Conservation (phyloP, 768 basidiomycete species). For the Coprinopsis strossmayeri region DNA sequence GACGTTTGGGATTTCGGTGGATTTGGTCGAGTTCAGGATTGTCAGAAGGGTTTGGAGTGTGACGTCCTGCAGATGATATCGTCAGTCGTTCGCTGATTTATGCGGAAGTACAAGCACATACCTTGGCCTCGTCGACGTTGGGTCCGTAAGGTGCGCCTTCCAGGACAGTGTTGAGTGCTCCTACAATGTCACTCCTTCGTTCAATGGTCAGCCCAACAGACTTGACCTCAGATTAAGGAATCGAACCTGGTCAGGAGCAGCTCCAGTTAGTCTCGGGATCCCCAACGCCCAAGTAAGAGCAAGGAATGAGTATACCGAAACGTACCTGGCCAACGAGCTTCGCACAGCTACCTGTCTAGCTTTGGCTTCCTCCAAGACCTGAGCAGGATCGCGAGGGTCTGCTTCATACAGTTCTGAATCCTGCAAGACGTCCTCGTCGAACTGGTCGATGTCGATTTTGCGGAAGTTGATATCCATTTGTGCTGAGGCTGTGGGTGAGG, state of each 20-base stretch:
- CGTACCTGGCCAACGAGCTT: constrained; percentile 67
- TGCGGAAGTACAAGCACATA: no score
- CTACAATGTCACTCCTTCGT: constrained; percentile 66
- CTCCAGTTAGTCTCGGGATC: no score
- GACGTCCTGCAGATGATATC: constrained; percentile 44
- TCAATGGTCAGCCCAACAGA: not conserved
- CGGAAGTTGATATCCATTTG: constrained; percentile 59
- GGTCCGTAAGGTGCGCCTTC: constrained; percentile 86
- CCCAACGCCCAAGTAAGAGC: no score
- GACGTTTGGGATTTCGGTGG: constrained; percentile 74
- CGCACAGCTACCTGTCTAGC: constrained; percentile 68
- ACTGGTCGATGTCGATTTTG: constrained; percentile 91
- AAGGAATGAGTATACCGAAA: no score
- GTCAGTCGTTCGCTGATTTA: not conserved
- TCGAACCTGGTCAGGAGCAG: no score
- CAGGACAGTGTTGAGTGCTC: constrained; percentile 65
- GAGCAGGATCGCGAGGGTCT: constrained; percentile 73
- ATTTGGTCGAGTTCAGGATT: constrained; percentile 90
- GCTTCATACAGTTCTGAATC: constrained; percentile 84
- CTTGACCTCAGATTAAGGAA: not conserved
- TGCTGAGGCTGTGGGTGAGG: not conserved
- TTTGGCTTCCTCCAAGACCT: constrained; percentile 72
- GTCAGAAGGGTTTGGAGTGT: constrained; percentile 77
- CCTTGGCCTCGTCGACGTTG: constrained; percentile 87
- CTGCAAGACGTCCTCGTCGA: constrained; percentile 85